A percentile compares a stretch with the other conserved stretches of the same genome.
These are phyloP conservation scores for Exobasidium cylindrosporum DNA, from an alignment of 1,284 basidiomycete species.

Conservation along the genomic window DNA sequence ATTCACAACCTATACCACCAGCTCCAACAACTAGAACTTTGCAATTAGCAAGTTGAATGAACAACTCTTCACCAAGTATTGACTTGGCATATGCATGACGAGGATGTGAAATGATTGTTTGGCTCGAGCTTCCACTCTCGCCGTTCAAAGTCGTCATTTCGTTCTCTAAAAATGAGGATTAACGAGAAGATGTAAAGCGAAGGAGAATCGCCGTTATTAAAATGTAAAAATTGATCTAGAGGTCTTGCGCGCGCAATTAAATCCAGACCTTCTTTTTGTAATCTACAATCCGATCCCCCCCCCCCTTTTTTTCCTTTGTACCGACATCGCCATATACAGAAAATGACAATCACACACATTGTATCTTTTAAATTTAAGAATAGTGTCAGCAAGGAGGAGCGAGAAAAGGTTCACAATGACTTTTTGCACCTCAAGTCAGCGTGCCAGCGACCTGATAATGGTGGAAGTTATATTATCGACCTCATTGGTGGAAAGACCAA, in stretches of 20 bases:
- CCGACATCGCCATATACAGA: neutral
- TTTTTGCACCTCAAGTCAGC: conserved; percentile 20
- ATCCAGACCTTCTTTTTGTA: too few species aligned
- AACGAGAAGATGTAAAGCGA: too few species aligned
- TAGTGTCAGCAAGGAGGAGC: conserved; percentile 15
- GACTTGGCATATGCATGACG: conserved; percentile 13
- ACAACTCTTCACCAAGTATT: conserved; percentile 5
- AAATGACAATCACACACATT: conserved; percentile 33
- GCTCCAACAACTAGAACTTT: conserved; percentile 82
- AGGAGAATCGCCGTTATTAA: too few species aligned
- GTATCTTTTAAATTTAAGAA: conserved; percentile 34
- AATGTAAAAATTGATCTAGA: too few species aligned
- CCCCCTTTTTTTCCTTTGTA: neutral
- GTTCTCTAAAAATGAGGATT: too few species aligned
- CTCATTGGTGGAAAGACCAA: conserved; percentile 29
- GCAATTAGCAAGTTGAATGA: conserved; percentile 16
- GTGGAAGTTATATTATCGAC: conserved; percentile 30
- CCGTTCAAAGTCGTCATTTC: neutral
- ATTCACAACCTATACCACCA: conserved; percentile 95
- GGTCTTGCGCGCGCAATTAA: too few species aligned
- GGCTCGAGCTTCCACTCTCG: neutral
- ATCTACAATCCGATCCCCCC: too few species aligned
- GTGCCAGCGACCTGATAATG: conserved; percentile 19
- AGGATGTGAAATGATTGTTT: neutral
- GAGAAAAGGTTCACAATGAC: conserved; percentile 20